Percentiles rank a stretch among this genome's conserved stretches.
Evolutionary conservation across 2,329 filamentous ascomycete genomes (phyloP).

Genomic region (Trichoderma atroviride): DNA sequence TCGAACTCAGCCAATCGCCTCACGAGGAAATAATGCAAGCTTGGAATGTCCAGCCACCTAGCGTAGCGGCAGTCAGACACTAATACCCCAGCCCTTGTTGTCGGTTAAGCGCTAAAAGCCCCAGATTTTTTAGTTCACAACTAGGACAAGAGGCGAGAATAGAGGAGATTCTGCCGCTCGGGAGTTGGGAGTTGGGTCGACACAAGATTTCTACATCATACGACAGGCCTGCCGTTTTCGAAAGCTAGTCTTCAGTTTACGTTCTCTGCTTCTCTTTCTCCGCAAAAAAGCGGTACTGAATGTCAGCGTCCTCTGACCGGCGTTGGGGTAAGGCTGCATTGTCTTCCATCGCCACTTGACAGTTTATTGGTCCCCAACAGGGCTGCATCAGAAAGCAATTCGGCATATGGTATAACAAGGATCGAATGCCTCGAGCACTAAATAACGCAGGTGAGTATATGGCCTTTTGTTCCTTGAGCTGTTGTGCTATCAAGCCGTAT

Average conservation of each 20-base stretch:
- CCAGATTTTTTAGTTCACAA: neutral
- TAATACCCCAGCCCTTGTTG: neutral
- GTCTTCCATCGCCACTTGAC: no score
- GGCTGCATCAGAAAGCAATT: neutral
- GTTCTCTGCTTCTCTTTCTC: neutral
- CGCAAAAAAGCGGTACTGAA: neutral
- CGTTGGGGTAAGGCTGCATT: neutral
- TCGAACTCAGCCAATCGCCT: no score
- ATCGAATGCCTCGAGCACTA: conserved; percentile 21
- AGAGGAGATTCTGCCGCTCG: neutral
- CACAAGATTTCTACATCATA: neutral
- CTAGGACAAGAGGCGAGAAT: neutral
- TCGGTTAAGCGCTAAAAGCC: neutral
- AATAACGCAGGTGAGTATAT: conserved; percentile 19
- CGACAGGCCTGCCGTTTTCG: neutral
- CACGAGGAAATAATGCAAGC: neutral
- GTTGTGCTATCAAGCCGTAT: neutral
- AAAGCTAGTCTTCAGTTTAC: neutral
- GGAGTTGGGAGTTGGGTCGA: neutral
- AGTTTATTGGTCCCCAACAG: neutral
- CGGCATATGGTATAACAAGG: neutral
- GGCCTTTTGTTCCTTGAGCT: neutral
- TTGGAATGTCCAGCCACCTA: neutral
- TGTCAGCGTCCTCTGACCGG: neutral
- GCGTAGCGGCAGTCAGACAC: neutral